phyloP scores from a whole-genome alignment of 148 eudicot genomes.

The Simmondsia chinensis region DNA sequence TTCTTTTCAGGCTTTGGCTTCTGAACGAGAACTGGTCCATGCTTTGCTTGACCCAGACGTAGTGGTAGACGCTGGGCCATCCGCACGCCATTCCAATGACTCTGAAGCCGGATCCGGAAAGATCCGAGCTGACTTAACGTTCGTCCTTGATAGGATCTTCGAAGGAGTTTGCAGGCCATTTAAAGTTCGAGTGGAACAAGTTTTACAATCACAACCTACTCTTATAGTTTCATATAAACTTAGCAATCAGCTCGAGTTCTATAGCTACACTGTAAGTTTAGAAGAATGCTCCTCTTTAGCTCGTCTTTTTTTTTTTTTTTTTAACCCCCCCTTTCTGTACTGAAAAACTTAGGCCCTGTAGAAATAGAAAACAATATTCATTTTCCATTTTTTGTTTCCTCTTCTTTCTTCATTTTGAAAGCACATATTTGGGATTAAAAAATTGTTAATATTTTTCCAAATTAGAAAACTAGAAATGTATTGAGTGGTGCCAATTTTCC shows the following conservation, averaged over 20 bases:
- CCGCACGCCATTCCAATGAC: conserved; percentile 53
- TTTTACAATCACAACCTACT: conserved; percentile 93
- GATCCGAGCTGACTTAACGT: conserved; percentile 75
- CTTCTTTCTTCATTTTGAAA: too few species aligned
- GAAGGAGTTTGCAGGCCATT: conserved; percentile 99
- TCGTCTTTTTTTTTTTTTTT: background rate
- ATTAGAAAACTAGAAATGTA: too few species aligned
- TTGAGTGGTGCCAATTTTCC: too few species aligned
- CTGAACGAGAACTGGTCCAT: conserved; percentile 97
- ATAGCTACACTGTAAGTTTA: conserved; percentile 77
- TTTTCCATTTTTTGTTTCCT: too few species aligned
- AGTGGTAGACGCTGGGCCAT: conserved; percentile 63
- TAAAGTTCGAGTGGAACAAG: conserved; percentile 98
- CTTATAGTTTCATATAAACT: conserved; percentile 88
- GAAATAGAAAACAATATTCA: too few species aligned
- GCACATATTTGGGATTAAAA: too few species aligned
- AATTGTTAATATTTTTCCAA: too few species aligned
- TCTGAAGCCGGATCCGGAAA: conserved; percentile 48
- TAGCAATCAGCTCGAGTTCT: conserved; percentile 84
- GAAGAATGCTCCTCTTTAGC: background rate
- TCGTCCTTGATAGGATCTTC: conserved; percentile 95
- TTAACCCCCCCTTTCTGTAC: too few species aligned
- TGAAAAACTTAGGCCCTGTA: too few species aligned
- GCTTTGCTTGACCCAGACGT: conserved; percentile 91
- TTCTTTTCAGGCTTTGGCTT: conserved; percentile 74